These are phyloP conservation scores for Microbotryum lychnidis-dioicae DNA, from an alignment of 1,284 basidiomycete genomes.

Conservation along the genomic window DNA sequence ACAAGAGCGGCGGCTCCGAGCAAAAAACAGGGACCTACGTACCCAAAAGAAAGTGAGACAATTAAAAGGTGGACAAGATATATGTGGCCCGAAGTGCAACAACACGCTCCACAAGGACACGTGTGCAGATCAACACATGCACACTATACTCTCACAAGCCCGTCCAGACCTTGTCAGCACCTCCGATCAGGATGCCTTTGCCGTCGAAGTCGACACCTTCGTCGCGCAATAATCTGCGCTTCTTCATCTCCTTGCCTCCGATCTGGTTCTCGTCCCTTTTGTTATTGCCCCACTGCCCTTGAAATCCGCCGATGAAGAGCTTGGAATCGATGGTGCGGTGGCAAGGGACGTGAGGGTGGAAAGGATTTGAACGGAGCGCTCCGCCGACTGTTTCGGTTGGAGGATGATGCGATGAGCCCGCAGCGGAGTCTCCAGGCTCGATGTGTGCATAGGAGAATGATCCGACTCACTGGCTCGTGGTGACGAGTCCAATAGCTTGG, in stretches of 20 bases:
- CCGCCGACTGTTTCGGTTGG: conserved; percentile 47
- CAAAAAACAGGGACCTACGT: no score
- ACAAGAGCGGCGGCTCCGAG: no score
- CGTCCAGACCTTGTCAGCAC: conserved; percentile 20
- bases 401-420: no score
- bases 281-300: conserved; percentile 51
- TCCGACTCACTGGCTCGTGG: background rate
- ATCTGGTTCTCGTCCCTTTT: conserved; percentile 5
- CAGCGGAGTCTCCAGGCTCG: no score
- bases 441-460: background rate
- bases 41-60: no score
- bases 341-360: conserved; percentile 56
- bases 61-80: no score
- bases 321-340: conserved; percentile 57
- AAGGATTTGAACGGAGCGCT: conserved; percentile 55
- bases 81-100: no score
- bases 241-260: conserved; percentile 40
- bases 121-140: no score
- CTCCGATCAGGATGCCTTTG: conserved; percentile 43
- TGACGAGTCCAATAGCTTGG: background rate
- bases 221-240: conserved; percentile 45
- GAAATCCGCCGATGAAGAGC: conserved; percentile 51
- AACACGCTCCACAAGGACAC: no score
- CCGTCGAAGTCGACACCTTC: conserved; percentile 50
- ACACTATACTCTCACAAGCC: no score